Conservation (phyloP, 345 rosid genomes). For the Corchorus olitorius region DNA sequence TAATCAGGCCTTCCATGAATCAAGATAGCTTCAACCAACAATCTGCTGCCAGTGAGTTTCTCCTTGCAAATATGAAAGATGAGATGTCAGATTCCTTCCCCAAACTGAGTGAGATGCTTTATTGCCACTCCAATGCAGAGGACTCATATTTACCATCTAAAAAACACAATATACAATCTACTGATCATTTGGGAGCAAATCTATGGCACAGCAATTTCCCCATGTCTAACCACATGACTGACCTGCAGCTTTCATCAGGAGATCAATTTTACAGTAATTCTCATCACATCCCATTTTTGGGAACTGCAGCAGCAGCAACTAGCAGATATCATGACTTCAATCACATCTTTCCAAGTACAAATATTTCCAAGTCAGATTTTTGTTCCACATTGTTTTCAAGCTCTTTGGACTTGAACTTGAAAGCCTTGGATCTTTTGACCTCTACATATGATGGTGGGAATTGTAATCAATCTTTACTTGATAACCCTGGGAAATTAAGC, state of each 20-base stretch:
- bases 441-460: constrained; percentile 17
- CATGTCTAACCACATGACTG: constrained; percentile 17
- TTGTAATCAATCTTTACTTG: constrained; percentile 24
- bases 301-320: constrained; percentile 7
- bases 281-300: background rate
- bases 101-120: constrained; percentile 26
- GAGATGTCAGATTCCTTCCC: constrained; percentile 33
- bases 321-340: constrained; percentile 21
- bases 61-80: constrained; percentile 26
- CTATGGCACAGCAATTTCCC: constrained; percentile 24
- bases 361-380: constrained; percentile 21
- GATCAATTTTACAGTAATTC: constrained; percentile 2
- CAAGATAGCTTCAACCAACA: constrained; percentile 22
- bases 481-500: constrained; percentile 7
- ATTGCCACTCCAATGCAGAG: background rate
- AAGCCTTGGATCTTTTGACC: constrained; percentile 26
- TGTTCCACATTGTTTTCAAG: constrained; percentile 30
- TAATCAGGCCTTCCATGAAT: constrained; percentile 10
- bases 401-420: constrained; percentile 35
- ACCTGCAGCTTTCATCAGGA: constrained; percentile 24
- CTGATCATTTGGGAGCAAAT: constrained; percentile 4
- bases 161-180: constrained; percentile 2
- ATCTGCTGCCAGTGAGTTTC: constrained; percentile 29
- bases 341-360: constrained; percentile 27
- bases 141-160: constrained; percentile 3